Evolutionary conservation across 179 eudicot species (phyloP).

Genomic region (Gypsophila paniculata): DNA sequence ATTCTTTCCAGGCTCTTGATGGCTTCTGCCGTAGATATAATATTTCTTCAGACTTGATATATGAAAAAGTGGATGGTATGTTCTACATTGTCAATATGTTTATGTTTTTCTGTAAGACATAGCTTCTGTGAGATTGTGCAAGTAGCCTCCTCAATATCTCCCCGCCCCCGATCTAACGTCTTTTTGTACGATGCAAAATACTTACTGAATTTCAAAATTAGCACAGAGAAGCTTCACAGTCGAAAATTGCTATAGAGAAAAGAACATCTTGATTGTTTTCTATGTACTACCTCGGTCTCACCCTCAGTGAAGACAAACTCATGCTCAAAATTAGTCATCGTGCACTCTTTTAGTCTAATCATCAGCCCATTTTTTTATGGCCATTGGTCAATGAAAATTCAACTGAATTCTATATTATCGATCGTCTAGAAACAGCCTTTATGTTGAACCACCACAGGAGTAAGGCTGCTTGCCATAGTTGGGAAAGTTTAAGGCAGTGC

Average conservation of each 20-base stretch:
- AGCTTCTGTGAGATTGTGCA: background rate
- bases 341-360: background rate
- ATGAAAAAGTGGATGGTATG: conserved; percentile 70
- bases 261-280: background rate
- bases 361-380: background rate
- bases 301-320: background rate
- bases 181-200: background rate
- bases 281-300: background rate
- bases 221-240: background rate
- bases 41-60: conserved; percentile 56
- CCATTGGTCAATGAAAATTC: background rate
- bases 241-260: background rate
- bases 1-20: conserved; percentile 73
- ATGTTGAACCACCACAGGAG: background rate
- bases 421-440: background rate
- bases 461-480: background rate
- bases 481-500: background rate
- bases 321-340: background rate
- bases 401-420: background rate
- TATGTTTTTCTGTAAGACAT: background rate
- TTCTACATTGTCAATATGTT: background rate
- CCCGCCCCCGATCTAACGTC: background rate
- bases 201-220: background rate
- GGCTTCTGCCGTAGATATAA: conserved; percentile 86
- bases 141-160: background rate